Evolutionary conservation across 2,329 filamentous ascomycete genomes (phyloP), one percentile per base, ranked within the genome.

Genomic region (Sporothrix mexicana): DNA sequence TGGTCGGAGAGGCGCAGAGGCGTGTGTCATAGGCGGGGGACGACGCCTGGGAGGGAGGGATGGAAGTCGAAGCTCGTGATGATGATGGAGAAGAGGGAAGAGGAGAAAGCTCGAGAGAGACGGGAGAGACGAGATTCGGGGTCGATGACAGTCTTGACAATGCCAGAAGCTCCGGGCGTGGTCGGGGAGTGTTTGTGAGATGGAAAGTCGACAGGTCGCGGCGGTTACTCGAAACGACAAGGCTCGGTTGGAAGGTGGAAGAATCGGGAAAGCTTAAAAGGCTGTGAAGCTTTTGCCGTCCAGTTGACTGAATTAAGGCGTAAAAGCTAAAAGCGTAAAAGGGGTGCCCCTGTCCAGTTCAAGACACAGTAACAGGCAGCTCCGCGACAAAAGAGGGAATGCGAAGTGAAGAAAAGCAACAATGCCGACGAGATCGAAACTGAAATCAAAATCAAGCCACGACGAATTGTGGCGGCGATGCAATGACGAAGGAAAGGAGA

Each of bases 1-100:
- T 89, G 81, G 82, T 87, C 82, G 82, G 49, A 64, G 47, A 41
- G 66, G 47, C 15, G 20, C 47, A 36, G 47, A 69, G 23, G 64
- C 12, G 62, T 55, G 62, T 69, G 53, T 64, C 72, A 73, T 73
- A 66, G 30, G 69, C 64, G 47, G 68, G 25, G 47, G 72, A 20
- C 25, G 47, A 68, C 23, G 66, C 45, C 45, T 17, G 51, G 20
- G 8, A 41, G 12, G n/a, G 43, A 47, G n/a, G 23, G 61, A 15
- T 17, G 13, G 41, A n/a, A 53, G 45, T 13, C 17, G 61, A 23
- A 2, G 10, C 20, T 64, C 61, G 6, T n/a, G 41, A 15, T 6
- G 47, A 53, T 9, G 47, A 55, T 55, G 66, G 66, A 51, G 30
- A 30, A 30, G 30, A 30, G 30, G 5, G 30, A 7, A 36, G 30